These are phyloP conservation scores for Ophiostoma novo-ulmi DNA, from an alignment of 2,329 filamentous ascomycete species.

Conservation along the genomic window DNA sequence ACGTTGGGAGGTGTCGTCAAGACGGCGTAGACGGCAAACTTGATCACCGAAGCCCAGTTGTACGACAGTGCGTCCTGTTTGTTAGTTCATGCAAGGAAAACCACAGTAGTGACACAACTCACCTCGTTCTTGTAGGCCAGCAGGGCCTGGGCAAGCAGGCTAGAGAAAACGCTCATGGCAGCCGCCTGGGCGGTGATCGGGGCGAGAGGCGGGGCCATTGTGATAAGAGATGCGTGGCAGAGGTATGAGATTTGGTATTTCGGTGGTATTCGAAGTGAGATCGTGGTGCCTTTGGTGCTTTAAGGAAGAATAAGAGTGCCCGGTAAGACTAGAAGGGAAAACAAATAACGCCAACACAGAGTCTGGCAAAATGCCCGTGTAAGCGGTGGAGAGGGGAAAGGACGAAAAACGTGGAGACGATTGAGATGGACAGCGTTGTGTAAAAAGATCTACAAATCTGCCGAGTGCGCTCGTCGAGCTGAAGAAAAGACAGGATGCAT, in stretches of 20 bases:
- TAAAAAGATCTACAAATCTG: not conserved
- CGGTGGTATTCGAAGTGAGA: not conserved
- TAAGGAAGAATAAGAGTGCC: not conserved
- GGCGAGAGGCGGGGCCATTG: conserved; percentile 45
- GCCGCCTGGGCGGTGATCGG: conserved; percentile 61
- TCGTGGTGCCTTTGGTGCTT: not conserved
- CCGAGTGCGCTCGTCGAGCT: not conserved
- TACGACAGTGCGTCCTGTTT: conserved; percentile 36
- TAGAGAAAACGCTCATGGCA: conserved; percentile 61
- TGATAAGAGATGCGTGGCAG: not conserved
- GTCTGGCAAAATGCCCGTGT: not conserved
- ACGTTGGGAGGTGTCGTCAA: conserved; percentile 78
- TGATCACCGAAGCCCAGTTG: conserved; percentile 63
- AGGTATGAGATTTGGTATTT: not conserved
- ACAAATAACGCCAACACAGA: not conserved
- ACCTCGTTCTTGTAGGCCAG: conserved; percentile 58
- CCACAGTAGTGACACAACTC: conserved; percentile 28
- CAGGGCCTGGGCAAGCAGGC: conserved; percentile 67
- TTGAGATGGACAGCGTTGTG: not conserved
- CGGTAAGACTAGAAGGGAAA: not conserved
- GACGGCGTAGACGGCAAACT: conserved; percentile 70
- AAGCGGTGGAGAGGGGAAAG: too few species aligned
- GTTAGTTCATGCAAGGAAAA: conserved; percentile 16
- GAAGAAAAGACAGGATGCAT: not conserved
- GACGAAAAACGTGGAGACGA: not conserved